Evolutionary conservation across 2,329 filamentous ascomycete genomes (phyloP).

Genomic region (Cercospora citrullina): DNA sequence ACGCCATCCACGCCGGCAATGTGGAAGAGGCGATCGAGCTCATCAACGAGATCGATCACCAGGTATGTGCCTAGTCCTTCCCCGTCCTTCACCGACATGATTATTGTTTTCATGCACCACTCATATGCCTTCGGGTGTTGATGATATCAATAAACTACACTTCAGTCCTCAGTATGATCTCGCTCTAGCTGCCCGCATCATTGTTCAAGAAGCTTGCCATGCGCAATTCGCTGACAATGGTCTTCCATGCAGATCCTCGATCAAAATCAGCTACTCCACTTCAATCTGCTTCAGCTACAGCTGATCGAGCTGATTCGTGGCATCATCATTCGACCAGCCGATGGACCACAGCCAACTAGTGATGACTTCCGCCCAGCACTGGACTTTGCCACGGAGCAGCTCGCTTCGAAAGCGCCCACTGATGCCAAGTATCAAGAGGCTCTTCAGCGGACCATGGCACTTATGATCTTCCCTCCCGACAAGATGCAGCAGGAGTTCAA

Average conservation of each 20-base stretch:
- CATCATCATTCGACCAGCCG: conserved; percentile 51
- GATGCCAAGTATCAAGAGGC: conserved; percentile 80
- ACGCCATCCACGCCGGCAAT: conserved; percentile 79
- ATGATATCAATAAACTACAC: conserved; percentile 76
- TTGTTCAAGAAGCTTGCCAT: background rate
- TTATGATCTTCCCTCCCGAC: conserved; percentile 84
- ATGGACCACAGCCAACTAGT: conserved; percentile 47
- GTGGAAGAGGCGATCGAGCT: conserved; percentile 82
- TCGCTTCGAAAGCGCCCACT: conserved; percentile 82
- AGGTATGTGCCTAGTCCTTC: conserved; percentile 63
- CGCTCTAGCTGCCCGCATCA: background rate
- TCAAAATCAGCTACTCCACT: conserved; percentile 77
- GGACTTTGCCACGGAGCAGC: conserved; percentile 81
- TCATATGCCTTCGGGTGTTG: conserved; percentile 84
- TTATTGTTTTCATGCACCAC: conserved; percentile 99
- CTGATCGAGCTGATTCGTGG: conserved; percentile 87
- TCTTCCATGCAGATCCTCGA: conserved; percentile 72
- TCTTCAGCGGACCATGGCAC: conserved; percentile 87
- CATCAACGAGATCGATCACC: conserved; percentile 85
- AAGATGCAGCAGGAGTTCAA: conserved; percentile 74
- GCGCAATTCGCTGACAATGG: conserved; percentile 15
- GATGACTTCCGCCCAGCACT: conserved; percentile 81
- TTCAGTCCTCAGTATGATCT: conserved; percentile 87
- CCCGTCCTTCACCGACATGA: conserved; percentile 63
- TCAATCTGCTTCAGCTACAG: conserved; percentile 84